phyloP scores from a whole-genome alignment of 2,329 filamentous ascomycete genomes.

The Fonsecaea monophora region DNA sequence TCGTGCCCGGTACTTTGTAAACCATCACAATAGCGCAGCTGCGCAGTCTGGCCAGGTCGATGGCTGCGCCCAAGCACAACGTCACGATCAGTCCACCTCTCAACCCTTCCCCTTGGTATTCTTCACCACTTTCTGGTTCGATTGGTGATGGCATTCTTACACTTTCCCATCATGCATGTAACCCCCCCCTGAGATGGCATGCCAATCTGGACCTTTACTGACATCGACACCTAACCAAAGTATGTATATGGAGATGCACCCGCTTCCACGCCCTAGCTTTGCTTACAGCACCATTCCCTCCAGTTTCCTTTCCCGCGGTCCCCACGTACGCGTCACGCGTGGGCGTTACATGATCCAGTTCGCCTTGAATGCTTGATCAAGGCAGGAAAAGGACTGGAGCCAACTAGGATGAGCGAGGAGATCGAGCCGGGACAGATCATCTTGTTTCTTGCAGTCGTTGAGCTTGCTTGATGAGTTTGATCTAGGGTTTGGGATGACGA shows the following conservation, averaged over 20 bases:
- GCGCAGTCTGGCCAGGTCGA: not conserved
- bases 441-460: constrained; percentile 15
- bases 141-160: not conserved
- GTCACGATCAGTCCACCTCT: not conserved
- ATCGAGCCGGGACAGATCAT: constrained; percentile 65
- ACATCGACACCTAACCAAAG: not conserved
- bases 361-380: constrained; percentile 45
- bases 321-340: not conserved
- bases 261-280: not conserved
- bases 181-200: not conserved
- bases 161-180: constrained; percentile 5
- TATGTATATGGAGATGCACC: not conserved
- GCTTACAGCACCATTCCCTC: not conserved
- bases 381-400: constrained; percentile 69
- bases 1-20: not conserved
- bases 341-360: not conserved
- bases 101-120: not conserved
- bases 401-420: constrained; percentile 72
- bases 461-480: constrained; percentile 18
- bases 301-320: not conserved
- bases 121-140: not conserved
- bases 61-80: not conserved
- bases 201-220: not conserved
- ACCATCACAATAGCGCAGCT: not conserved
- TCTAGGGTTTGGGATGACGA: not conserved